These are phyloP conservation scores for Davidsoniella eucalypti DNA, from an alignment of 2,329 filamentous ascomycete genomes.

Conservation along the genomic window DNA sequence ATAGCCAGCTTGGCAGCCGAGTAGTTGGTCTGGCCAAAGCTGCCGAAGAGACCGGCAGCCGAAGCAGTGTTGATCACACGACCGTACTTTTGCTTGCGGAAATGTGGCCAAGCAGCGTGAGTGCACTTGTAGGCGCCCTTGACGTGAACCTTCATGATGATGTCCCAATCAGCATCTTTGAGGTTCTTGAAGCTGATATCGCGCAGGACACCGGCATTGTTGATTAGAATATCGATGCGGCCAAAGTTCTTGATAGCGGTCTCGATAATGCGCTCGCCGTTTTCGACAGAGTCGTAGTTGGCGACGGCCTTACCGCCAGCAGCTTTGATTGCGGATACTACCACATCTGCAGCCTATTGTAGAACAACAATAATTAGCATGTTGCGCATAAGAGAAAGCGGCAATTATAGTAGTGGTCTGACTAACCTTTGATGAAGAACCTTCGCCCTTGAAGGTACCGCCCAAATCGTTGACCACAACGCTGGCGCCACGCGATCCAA, in stretches of 20 bases:
- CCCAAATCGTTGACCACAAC: constrained; percentile 96
- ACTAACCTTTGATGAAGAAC: constrained; percentile 64
- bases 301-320: constrained; percentile 90
- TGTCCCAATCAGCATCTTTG: constrained; percentile 91
- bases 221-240: constrained; percentile 86
- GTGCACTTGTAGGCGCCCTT: constrained; percentile 91
- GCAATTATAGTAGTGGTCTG: neutral
- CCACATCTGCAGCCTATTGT: constrained; percentile 58
- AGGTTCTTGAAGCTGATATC: constrained; percentile 98
- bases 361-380: neutral
- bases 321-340: constrained; percentile 68
- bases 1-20: constrained; percentile 89
- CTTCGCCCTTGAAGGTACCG: constrained; percentile 84
- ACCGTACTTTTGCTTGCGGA: constrained; percentile 97
- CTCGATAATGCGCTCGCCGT: constrained; percentile 87
- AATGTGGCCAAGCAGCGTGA: constrained; percentile 88
- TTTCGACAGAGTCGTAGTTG: constrained; percentile 91
- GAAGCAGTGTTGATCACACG: constrained; percentile 93
- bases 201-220: constrained; percentile 91
- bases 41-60: constrained; percentile 88
- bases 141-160: constrained; percentile 85
- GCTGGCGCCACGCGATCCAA: constrained; percentile 77
- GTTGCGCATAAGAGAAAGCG: neutral
- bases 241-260: constrained; percentile 68
- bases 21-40: constrained; percentile 93